These are phyloP conservation scores for Castanea crenata DNA, from an alignment of 306 rosid species.

Conservation along the genomic window DNA sequence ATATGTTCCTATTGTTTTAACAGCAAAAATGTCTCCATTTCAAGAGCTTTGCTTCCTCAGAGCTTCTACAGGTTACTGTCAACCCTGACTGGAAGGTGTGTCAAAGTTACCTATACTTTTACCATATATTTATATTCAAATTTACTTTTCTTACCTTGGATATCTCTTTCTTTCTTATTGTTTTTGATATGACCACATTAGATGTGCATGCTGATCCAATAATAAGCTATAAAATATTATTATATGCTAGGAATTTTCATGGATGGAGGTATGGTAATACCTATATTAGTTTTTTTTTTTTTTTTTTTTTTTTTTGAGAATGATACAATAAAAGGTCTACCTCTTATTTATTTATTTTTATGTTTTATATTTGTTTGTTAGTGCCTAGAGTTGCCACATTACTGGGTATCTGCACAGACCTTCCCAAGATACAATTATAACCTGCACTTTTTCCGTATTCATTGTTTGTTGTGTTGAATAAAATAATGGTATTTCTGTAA, in stretches of 20 bases:
- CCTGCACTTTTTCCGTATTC: not conserved
- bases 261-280: not conserved
- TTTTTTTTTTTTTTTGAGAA: too few relatives aligned
- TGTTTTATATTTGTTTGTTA: not conserved
- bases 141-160: not conserved
- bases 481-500: not conserved
- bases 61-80: slow-evolving; percentile 51
- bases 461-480: not conserved
- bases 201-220: not conserved
- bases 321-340: not conserved
- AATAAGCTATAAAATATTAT: not conserved
- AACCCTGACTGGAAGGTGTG: slow-evolving; percentile 44
- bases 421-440: not conserved
- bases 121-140: not conserved
- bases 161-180: not conserved
- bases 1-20: slow-evolving; percentile 26
- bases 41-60: slow-evolving; percentile 39
- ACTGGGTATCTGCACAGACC: not conserved
- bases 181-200: not conserved
- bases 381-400: not conserved
- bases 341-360: not conserved
- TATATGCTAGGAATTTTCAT: not conserved
- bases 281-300: too few relatives aligned
- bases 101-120: not conserved
- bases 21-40: slow-evolving; percentile 28